A percentile compares a stretch with the other conserved stretches of the same genome.
Conservation (phyloP, 31 red algal genomes). For the Odonthalia washingtoniensis region DNA sequence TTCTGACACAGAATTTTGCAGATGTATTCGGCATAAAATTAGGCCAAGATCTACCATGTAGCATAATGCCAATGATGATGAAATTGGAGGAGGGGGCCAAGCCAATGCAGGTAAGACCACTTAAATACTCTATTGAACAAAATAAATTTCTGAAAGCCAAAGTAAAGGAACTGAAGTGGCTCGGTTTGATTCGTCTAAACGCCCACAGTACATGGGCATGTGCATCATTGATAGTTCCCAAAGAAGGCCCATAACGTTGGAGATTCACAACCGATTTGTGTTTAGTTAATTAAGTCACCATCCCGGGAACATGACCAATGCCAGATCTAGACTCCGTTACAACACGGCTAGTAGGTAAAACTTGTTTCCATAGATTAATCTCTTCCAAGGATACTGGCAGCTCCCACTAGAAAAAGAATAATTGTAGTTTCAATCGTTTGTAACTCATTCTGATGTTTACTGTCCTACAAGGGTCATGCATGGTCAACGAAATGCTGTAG, state of each 20-base stretch:
- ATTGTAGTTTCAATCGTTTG: conserved; percentile 30
- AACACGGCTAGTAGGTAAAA: neutral
- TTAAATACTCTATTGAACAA: conserved; percentile 21
- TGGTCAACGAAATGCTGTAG: conserved; percentile 14
- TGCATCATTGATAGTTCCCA: neutral
- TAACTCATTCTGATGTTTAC: conserved; percentile 9
- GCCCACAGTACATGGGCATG: neutral
- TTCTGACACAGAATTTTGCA: neutral
- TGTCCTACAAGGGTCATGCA: neutral
- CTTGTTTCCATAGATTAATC: neutral
- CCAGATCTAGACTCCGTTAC: neutral
- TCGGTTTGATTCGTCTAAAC: neutral
- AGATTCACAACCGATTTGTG: neutral
- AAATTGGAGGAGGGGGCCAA: neutral
- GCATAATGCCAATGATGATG: neutral
- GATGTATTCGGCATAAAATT: conserved; percentile 13
- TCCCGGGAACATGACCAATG: neutral
- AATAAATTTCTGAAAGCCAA: conserved; percentile 3
- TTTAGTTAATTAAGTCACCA: neutral
- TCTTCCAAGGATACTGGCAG: conserved; percentile 1
- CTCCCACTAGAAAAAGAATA: neutral
- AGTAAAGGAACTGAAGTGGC: neutral
- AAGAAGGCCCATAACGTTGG: neutral
- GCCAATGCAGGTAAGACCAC: neutral
- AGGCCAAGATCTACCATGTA: neutral